Evolutionary conservation across 164 flowering plant species (phyloP).

Genomic region (Amborella trichopoda): DNA sequence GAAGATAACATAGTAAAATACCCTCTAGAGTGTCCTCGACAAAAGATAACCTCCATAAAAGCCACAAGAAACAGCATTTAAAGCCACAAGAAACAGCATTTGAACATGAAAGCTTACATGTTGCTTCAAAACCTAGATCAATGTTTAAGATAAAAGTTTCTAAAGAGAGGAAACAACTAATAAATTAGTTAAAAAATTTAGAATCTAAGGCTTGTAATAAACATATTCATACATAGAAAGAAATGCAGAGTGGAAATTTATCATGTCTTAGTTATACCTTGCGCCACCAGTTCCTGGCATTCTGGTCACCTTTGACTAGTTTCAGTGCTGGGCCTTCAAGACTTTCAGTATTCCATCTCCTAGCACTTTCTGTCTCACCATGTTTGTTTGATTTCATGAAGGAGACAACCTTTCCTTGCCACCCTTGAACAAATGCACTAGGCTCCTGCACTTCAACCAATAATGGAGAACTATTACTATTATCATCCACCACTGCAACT

Average conservation of each 20-base stretch:
- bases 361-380: slow-evolving; percentile 29
- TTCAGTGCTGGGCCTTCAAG: slow-evolving; percentile 60
- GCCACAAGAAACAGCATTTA: neutral
- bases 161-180: neutral
- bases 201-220: too few relatives aligned
- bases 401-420: slow-evolving; percentile 68
- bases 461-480: slow-evolving; percentile 16
- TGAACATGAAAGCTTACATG: neutral
- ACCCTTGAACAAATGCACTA: slow-evolving; percentile 79
- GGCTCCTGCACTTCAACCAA: slow-evolving; percentile 18
- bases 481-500: slow-evolving; percentile 8
- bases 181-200: neutral
- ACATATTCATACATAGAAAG: too few relatives aligned
- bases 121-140: neutral
- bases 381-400: slow-evolving; percentile 88
- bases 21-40: neutral
- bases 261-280: too few relatives aligned
- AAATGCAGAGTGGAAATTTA: too few relatives aligned
- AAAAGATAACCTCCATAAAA: neutral
- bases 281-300: slow-evolving; percentile 81
- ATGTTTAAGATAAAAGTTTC: neutral
- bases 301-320: slow-evolving; percentile 71
- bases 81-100: neutral
- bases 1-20: neutral
- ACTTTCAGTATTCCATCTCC: slow-evolving; percentile 70